Conservation (phyloP, 1,284 basidiomycete species). For the Moniliophthora roreri region DNA sequence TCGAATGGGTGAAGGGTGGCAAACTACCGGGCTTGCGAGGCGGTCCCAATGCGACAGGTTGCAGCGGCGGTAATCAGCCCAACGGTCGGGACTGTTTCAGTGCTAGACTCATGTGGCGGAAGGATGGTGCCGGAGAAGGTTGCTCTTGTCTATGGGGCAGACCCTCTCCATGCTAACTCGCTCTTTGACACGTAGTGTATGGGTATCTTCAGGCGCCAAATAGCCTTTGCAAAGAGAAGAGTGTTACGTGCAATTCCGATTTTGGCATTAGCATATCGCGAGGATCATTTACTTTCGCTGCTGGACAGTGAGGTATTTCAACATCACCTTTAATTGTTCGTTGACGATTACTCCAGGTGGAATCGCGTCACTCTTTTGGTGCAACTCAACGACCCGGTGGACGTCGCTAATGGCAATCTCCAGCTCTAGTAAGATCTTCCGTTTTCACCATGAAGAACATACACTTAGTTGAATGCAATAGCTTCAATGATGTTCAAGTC, state of each 20-base stretch:
- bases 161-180: background rate
- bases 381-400: constrained; percentile 55
- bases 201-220: constrained; percentile 59
- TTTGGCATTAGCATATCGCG: constrained; percentile 74
- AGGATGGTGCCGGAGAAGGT: constrained; percentile 64
- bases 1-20: constrained; percentile 73
- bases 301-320: constrained; percentile 48
- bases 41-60: constrained; percentile 55
- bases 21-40: constrained; percentile 74
- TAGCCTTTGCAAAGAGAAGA: constrained; percentile 54
- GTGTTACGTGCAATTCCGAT: constrained; percentile 63
- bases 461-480: constrained; percentile 22
- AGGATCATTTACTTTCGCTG: constrained; percentile 64
- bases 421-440: constrained; percentile 47
- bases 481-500: constrained; percentile 56
- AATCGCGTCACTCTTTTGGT: constrained; percentile 55
- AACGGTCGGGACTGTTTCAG: constrained; percentile 67
- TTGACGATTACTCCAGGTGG: constrained; percentile 44
- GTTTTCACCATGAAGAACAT: background rate
- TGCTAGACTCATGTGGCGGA: constrained; percentile 72
- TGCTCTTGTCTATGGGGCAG: constrained; percentile 26
- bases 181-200: constrained; percentile 44
- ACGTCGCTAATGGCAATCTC: constrained; percentile 57
- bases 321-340: background rate
- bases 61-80: constrained; percentile 63